Percentiles rank a stretch among this genome's conserved stretches.
These are phyloP conservation scores for Neurospora sp. DNA, from an alignment of 495 filamentous ascomycete species.

Conservation along the genomic window DNA sequence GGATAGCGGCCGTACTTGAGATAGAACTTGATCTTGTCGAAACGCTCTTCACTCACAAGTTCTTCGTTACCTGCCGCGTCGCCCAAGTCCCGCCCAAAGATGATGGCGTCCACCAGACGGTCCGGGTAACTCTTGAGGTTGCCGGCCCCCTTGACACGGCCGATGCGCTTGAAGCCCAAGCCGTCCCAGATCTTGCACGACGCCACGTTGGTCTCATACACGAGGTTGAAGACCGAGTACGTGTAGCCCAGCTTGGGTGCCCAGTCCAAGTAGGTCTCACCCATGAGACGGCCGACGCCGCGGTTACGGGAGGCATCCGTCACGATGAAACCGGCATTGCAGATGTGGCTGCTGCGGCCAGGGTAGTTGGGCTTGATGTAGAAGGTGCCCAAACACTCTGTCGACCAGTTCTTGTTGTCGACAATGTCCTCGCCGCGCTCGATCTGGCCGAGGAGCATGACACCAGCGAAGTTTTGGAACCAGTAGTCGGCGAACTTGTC, in stretches of 20 bases:
- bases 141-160: conserved; percentile 79
- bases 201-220: conserved; percentile 95
- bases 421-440: conserved; percentile 45
- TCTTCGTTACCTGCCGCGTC: conserved; percentile 55
- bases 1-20: conserved; percentile 93
- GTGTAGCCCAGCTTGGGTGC: conserved; percentile 88
- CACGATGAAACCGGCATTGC: conserved; percentile 91
- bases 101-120: conserved; percentile 85
- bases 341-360: conserved; percentile 88
- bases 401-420: conserved; percentile 71
- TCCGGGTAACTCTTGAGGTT: conserved; percentile 72
- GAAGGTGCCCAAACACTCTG: conserved; percentile 83
- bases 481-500: conserved; percentile 79
- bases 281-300: conserved; percentile 87
- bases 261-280: conserved; percentile 90
- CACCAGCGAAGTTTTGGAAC: conserved; percentile 89
- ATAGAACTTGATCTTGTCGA: conserved; percentile 97
- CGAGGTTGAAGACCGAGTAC: conserved; percentile 95
- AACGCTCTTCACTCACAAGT: conserved; percentile 88
- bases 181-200: conserved; percentile 95
- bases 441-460: conserved; percentile 85
- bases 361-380: conserved; percentile 98
- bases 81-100: conserved; percentile 79
- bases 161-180: conserved; percentile 96
- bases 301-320: conserved; percentile 82